A percentile compares a stretch with the other conserved stretches of the same genome.
Evolutionary conservation across 2,329 filamentous ascomycete genomes (phyloP).

Genomic region (Aspergillus sp.): DNA sequence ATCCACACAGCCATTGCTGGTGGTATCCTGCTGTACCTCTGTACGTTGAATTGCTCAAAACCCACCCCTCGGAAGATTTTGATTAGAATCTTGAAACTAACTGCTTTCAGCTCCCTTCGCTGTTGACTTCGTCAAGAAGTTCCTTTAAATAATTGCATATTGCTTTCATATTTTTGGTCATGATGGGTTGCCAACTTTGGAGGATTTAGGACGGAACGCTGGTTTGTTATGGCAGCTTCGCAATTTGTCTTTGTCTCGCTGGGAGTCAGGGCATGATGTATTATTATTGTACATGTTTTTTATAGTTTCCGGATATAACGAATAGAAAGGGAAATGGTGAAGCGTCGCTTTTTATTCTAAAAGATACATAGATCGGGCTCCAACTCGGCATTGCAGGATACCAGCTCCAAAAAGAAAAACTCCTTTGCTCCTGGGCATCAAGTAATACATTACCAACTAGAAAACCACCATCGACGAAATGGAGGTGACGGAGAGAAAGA

Average conservation of each 20-base stretch:
- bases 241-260: no score
- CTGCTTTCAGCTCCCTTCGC: constrained; percentile 41
- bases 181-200: no score
- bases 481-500: no score
- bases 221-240: no score
- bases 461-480: no score
- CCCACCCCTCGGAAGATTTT: background rate
- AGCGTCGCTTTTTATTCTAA: constrained; percentile 1
- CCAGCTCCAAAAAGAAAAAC: no score
- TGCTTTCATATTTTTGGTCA: no score
- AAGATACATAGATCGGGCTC: no score
- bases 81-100: background rate
- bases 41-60: constrained; percentile 38
- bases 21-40: constrained; percentile 57
- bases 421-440: background rate
- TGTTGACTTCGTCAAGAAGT: constrained; percentile 44
- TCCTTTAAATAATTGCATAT: constrained; percentile 31
- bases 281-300: constrained; percentile 28
- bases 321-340: constrained; percentile 8
- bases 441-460: constrained; percentile 8
- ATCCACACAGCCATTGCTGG: constrained; percentile 51
- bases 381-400: no score
- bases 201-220: no score
- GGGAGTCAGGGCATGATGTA: constrained; percentile 24
- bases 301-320: constrained; percentile 16